These are phyloP conservation scores for Murraya paniculata DNA, from an alignment of 345 rosid species.

Conservation along the genomic window DNA sequence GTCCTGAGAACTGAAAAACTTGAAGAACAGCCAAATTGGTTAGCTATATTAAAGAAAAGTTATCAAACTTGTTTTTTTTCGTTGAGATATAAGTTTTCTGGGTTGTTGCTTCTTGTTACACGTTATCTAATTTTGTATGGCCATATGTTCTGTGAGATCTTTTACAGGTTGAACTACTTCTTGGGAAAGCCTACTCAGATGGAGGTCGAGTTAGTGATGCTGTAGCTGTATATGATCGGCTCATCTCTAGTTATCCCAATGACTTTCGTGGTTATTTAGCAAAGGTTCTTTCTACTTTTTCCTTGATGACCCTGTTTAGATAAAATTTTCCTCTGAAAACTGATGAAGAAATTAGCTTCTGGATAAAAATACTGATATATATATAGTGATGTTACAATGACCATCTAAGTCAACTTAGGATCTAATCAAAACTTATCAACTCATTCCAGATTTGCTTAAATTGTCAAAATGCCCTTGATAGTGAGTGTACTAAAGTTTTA, in stretches of 20 bases:
- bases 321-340: not conserved
- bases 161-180: conserved; percentile 77
- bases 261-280: conserved; percentile 96
- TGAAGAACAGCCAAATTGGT: not conserved
- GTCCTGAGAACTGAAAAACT: not conserved
- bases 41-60: not conserved
- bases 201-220: conserved; percentile 95
- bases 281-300: conserved; percentile 45
- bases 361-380: not conserved
- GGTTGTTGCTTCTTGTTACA: not conserved
- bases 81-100: not conserved
- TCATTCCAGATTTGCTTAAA: not conserved
- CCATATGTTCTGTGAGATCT: not conserved
- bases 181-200: conserved; percentile 94
- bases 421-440: not conserved
- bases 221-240: conserved; percentile 73
- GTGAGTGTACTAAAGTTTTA: too few species aligned
- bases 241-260: conserved; percentile 71
- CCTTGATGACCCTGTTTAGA: not conserved
- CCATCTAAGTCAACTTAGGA: not conserved
- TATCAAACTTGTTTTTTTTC: not conserved
- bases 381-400: not conserved
- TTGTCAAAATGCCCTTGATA: not conserved
- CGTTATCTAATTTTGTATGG: not conserved
- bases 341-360: not conserved